Base-by-base conservation (phyloP, 2,329 filamentous ascomycete genomes). In the Bipolaris gigantea region DNA sequence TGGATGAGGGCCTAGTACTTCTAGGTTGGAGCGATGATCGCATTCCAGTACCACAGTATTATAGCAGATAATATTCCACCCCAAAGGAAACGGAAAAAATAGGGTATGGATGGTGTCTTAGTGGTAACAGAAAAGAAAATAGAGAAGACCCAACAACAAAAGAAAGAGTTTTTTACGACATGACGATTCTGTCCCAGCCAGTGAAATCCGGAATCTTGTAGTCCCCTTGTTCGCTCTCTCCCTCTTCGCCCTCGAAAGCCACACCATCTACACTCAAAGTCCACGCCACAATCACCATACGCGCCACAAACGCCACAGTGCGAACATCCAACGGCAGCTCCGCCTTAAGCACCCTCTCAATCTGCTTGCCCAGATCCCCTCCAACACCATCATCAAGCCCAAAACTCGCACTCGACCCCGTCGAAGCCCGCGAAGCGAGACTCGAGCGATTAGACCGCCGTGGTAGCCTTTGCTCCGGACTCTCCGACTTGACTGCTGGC, bases 231-330 rank as follows among this genome's bases (percentile, higher is more conserved):
- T 67, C 58, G 0, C 56, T 54, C 13, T 61, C 56, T 35, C 59
- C 66, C 35, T 66, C 59, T 0, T 57, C 55, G 11, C 60, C 57
- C 33, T 61, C 66, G 65, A 66, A 70, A 2, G 61, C 68, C 1
- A 70, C 67, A 1, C 1, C 25, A 21, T 56, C 58, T 21, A 72
- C 70, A 35, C 67, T 68, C 33, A 64, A 25, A 27, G 68, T 69
- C 71, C 71, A 74, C 1, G 69, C 71, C 6, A 69, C 70, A 40
- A 73, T 15, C 18, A 73, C 61, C 50, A 72, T 47, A 7, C 68
- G 40, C 11, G 68, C 67, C 0, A 73, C 64, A 33, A 43, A 49
- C 0, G 66, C 67, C 9, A 73, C 49, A 0, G 35, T 64, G 8
- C 61, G 49, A 2, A 73, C 47, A 38, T 60, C 56, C 9, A 72